These are phyloP conservation scores for Penicillium herquei DNA, from an alignment of 495 filamentous ascomycete species.

Conservation along the genomic window DNA sequence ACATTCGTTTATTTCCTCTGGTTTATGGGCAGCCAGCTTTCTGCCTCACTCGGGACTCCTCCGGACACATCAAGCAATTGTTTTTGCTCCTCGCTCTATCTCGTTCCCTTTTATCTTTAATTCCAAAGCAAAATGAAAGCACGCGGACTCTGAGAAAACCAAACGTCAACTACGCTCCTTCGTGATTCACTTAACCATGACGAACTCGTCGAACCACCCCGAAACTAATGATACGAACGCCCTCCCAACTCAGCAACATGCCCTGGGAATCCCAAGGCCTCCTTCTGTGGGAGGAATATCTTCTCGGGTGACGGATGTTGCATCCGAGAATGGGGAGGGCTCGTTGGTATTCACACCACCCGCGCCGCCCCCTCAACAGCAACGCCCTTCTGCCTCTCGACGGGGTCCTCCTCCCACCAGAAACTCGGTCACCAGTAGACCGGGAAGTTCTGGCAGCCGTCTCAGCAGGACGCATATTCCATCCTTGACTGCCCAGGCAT, in stretches of 20 bases:
- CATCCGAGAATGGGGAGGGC: constrained; percentile 51
- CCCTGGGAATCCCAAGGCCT: constrained; percentile 42
- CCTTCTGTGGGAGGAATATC: constrained; percentile 64
- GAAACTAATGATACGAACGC: constrained; percentile 28
- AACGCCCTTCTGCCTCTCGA: constrained; percentile 46
- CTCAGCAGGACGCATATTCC: constrained; percentile 89
- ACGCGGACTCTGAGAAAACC: background rate
- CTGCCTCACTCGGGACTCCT: too few relatives aligned
- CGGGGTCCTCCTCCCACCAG: constrained; percentile 45
- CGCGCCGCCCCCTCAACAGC: constrained; percentile 43
- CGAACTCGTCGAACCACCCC: constrained; percentile 24
- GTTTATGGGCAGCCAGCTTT: too few relatives aligned
- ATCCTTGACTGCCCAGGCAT: constrained; percentile 81
- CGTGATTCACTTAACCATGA: constrained; percentile 19
- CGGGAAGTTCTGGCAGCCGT: constrained; percentile 64
- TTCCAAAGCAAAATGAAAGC: background rate
- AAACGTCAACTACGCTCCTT: background rate
- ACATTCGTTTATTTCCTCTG: too few relatives aligned
- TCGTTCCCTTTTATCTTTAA: background rate
- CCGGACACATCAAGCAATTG: too few relatives aligned
- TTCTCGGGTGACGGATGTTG: constrained; percentile 80
- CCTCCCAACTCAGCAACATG: constrained; percentile 28
- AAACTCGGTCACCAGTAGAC: constrained; percentile 46
- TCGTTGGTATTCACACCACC: constrained; percentile 43
- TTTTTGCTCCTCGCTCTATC: too few relatives aligned